These are phyloP conservation scores for Trichoderma aggressivum DNA, from an alignment of 2,329 filamentous ascomycete genomes.

Conservation along the genomic window DNA sequence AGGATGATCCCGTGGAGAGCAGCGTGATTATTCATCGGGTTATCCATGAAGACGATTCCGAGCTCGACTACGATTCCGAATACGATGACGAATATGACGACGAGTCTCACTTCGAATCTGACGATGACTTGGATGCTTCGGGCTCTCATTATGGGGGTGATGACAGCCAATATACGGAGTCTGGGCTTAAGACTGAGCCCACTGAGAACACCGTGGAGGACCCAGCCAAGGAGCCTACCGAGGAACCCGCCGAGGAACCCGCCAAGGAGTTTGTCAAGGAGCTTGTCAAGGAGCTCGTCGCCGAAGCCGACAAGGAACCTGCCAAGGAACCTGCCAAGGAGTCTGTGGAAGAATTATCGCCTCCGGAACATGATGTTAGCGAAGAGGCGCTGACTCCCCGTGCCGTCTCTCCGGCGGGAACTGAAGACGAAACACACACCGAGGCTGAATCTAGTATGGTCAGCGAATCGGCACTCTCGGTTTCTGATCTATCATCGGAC, in stretches of 20 bases:
- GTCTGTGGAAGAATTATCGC: not conserved
- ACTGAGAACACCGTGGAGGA: not conserved
- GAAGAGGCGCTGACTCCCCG: constrained; percentile 48
- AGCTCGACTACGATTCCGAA: constrained; percentile 57
- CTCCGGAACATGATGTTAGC: constrained; percentile 38
- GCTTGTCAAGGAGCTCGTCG: not conserved
- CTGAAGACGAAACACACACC: not conserved
- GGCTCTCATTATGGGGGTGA: constrained; percentile 50
- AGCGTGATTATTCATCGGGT: constrained; percentile 66
- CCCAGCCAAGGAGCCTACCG: not conserved
- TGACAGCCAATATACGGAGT: constrained; percentile 37
- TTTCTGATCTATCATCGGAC: not conserved
- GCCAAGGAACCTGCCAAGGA: not conserved
- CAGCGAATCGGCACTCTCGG: not conserved
- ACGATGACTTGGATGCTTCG: constrained; percentile 47
- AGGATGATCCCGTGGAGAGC: constrained; percentile 43
- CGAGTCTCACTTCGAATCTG: constrained; percentile 37
- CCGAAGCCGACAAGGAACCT: not conserved
- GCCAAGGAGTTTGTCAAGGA: not conserved
- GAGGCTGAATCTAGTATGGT: not conserved
- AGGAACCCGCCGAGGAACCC: not conserved
- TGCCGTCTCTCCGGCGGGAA: constrained; percentile 31
- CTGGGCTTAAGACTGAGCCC: not conserved
- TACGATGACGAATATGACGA: constrained; percentile 58
- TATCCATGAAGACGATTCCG: constrained; percentile 61